Evolutionary conservation across 2,329 filamentous ascomycete species (phyloP), one percentile per base, ranked within the genome.

Genomic region (Fusarium brachygibbosum): DNA sequence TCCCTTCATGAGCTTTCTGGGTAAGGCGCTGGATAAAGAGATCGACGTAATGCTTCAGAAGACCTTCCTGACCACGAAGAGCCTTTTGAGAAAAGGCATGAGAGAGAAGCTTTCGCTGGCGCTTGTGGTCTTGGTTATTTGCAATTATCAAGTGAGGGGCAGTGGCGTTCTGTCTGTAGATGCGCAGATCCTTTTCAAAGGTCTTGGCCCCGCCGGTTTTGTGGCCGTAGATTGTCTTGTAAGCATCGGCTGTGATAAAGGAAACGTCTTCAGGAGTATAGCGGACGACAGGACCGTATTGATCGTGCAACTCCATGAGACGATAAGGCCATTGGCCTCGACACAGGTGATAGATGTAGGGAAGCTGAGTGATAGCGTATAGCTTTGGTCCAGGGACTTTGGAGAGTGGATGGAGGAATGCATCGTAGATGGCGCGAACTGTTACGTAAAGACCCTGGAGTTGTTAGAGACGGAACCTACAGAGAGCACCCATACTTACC

Each of bases 81-180:
- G 58, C 60, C 12, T 63, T 63, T 3, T 45, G 37, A 0, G 60
- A 63, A 23, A 63, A 63, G 0, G 60, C 58, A 44, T 63, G 60
- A 1, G 60, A 53, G 2, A 63, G 31, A 2, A 63, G 58, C 4
- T 38, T 51, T 1, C 60, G 34, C 21, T 63, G 61, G 11, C 60
- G 60, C 21, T 54, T 63, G 2, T 63, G 60, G 5, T 56, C 49
- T 6, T 56, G 25, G 0, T 63, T 29, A 0, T 56, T 28, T 3
- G 60, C 10, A 11, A 5, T 12, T 1, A 63, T 8, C 2, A 63
- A 21, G 17, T 31, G 37, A 1, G 29, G 2, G 19, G 51, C 59
- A 7, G 49, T 41, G 0, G 48, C 48, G 0, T 19, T 19, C 10
- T 63, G 60, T n/a, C 58, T 14, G 16, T 63, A 63, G 5, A 35